phyloP scores from a whole-genome alignment of 805 yeast genomes.

The Yarrowia porcina region DNA sequence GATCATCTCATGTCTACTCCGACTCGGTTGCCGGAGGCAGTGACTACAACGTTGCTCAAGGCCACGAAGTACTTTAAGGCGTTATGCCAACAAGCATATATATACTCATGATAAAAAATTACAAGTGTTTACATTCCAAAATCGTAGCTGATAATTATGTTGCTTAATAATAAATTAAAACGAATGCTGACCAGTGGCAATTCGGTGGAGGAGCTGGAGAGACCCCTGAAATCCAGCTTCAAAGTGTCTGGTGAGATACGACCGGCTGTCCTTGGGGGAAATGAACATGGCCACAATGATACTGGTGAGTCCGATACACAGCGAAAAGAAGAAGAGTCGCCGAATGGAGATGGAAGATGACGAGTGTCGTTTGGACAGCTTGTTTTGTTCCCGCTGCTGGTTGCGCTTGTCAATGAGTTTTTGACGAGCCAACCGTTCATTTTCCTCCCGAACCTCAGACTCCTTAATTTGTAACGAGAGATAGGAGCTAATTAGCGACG shows the following conservation, averaged over 20 bases:
- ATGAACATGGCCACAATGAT: constrained; percentile 77
- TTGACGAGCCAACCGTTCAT: constrained; percentile 7
- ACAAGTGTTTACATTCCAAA: not conserved
- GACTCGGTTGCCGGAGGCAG: constrained; percentile 14
- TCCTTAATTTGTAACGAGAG: constrained; percentile 20
- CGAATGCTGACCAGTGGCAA: constrained; percentile 1
- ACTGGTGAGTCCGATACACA: constrained; percentile 90
- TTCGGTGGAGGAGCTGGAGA: constrained; percentile 7
- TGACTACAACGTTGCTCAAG: constrained; percentile 20
- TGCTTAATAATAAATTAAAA: not conserved
- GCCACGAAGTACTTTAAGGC: constrained; percentile 24
- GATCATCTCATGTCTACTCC: constrained; percentile 8
- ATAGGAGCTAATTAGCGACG: constrained; percentile 7
- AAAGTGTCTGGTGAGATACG: constrained; percentile 12
- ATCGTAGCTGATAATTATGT: too few relatives aligned
- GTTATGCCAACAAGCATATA: not conserved
- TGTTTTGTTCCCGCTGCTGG: constrained; percentile 15
- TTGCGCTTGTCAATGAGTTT: constrained; percentile 3
- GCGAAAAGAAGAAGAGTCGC: constrained; percentile 44
- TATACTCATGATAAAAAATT: not conserved
- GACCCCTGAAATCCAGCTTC: constrained; percentile 20
- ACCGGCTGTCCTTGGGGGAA: constrained; percentile 33
- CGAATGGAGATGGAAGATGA: not conserved
- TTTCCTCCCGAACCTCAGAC: constrained; percentile 8
- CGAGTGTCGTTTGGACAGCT: not conserved